Conservation (phyloP, 768 basidiomycete genomes). For the Leucocoprinus sp. region DNA sequence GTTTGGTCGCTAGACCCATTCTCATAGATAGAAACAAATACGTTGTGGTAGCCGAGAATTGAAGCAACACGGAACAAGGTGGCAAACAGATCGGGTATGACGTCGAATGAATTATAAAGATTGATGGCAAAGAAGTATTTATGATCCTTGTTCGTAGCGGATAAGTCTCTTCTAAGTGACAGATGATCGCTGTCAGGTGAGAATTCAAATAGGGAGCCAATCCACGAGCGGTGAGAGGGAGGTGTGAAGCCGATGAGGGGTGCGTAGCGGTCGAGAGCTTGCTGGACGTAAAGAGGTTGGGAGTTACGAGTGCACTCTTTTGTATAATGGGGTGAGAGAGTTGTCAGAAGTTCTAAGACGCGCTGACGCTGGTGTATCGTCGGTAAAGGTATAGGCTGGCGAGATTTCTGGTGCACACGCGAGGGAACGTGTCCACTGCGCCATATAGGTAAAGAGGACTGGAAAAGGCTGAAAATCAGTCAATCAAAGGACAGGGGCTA, state of each 20-base stretch:
- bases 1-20: constrained; percentile 99
- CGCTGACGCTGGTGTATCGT: constrained; percentile 78
- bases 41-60: constrained; percentile 94
- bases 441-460: constrained; percentile 41
- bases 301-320: constrained; percentile 82
- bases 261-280: constrained; percentile 79
- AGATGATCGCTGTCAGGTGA: constrained; percentile 29
- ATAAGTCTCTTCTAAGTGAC: constrained; percentile 28
- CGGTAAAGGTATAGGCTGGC: constrained; percentile 64
- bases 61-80: constrained; percentile 91
- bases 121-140: constrained; percentile 99
- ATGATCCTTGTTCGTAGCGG: constrained; percentile 55
- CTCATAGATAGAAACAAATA: constrained; percentile 98
- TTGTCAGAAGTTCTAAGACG: constrained; percentile 79
- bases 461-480: constrained; percentile 4
- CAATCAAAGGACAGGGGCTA: neutral
- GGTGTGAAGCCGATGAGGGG: constrained; percentile 74
- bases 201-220: constrained; percentile 40
- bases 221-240: constrained; percentile 51
- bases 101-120: constrained; percentile 97
- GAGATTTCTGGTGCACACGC: constrained; percentile 42
- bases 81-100: constrained; percentile 95
- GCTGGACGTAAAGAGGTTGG: constrained; percentile 79
- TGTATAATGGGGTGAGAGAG: constrained; percentile 87
- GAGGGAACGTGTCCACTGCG: constrained; percentile 44